Evolutionary conservation across 164 flowering plant genomes (phyloP), one percentile per base, ranked within the genome.

Genomic region (Platanus orientalis): DNA sequence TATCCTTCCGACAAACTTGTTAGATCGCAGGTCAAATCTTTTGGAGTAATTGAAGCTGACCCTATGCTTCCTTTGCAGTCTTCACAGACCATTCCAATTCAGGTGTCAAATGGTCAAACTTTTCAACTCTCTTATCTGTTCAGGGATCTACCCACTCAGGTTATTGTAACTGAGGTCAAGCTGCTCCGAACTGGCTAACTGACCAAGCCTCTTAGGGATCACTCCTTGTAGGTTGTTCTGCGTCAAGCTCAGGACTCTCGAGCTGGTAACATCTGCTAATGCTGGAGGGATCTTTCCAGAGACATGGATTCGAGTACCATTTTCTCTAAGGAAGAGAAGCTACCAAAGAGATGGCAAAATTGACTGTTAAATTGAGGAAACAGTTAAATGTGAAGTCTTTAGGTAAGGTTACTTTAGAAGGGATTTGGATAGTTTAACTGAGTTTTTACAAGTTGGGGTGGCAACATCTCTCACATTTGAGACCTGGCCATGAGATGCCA

Each of bases 401-500:
- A 83, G 72, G 50, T 65, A 83, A 32, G 76, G 76, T 2, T 80
- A 52, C 48, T 71, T 79, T 49, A 61, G 68, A 29, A 83, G 54
- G 44, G 84, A 75, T 19, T 60, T n/a, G 19, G 87, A 74, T 12
- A 80, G 57, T 6, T 16, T 66, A 26, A 84, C 83, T 24, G 75
- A 54, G 28, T 71, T 1, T 68, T 79, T 80, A 63, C 84, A 79
- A 61, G 83, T 74, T 47, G 83, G 83, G 69, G 40, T 32, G 9
- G 71, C 21, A 54, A 83, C 54, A 61, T 83, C 83, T 40, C 61
- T 80, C 83, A 71, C 84, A 83, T 63, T 79, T 74, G 59, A 83
- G 54, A 29, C 87, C 84, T 52, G 83, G 84, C 87, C 87, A 80
- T 60, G 84, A 84, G 12, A 84, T 83, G 32, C 80, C 81, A 25